Base-by-base conservation (phyloP, 106 monocot genomes). In the Platanthera zijinensis region DNA sequence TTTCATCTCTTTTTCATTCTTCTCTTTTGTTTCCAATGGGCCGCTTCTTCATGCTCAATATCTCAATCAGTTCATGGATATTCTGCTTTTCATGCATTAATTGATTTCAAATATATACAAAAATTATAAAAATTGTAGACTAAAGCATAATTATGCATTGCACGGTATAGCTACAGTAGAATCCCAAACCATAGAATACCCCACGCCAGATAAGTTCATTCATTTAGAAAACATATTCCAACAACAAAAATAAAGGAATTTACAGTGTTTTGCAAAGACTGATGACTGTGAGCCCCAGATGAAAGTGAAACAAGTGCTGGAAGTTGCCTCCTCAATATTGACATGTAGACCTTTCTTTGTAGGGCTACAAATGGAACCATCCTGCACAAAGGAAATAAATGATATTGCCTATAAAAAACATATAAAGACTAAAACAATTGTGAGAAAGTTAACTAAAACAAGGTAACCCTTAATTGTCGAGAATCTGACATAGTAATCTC, bases 241-340 rank as follows among this genome's bases (percentile, higher is more conserved):
- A 19, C 53, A 46, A 30, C 19, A 47, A 13, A 48, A 50, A 30
- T 57, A 73, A 48, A 81, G 70, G 51, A 13, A 67, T 78, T 74
- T 91, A 94, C 99, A 77, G 92, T 99, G 84, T 99, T 99, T 80
- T 90, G 91, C 78, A 99, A 82, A 17, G 92, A 92, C 76, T 92
- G 99, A 76, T 90, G 85, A 81, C 75, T 87, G 49, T 84, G 81
- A 76, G 82, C 30, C 70, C 88, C 85, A 28, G 81, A 73, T 67
- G 92, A 77, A 15, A 99, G 81, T 76, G 99, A 88, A 75, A 99
- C 84, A 67, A 99, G 92, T 74, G 92, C 81, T 68, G 82, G 90
- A 63, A 99, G 90, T 75, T 99, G 94, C 80, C 78, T 92, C 83
- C 86, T 89, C 81, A 99, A 77, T 70, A 99, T 88, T 79, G 94